phyloP scores from a whole-genome alignment of 164 flowering plant species.

The Magnolia sinica region DNA sequence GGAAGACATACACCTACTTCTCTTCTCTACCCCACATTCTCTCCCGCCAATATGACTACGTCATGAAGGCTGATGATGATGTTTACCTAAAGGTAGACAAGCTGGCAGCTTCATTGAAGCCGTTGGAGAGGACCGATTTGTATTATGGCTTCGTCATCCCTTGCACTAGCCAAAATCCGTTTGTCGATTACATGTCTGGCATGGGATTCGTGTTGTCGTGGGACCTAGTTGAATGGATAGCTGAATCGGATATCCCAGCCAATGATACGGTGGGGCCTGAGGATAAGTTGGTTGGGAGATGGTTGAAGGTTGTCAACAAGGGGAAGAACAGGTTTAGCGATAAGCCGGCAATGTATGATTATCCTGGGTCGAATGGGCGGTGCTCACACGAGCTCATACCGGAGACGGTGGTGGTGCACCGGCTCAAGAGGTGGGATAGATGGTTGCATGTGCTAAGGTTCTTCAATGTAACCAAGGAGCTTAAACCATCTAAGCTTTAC shows the following conservation, averaged over 20 bases:
- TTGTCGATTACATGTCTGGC: constrained; percentile 61
- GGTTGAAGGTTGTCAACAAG: constrained; percentile 49
- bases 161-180: constrained; percentile 50
- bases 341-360: constrained; percentile 65
- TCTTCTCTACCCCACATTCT: constrained; percentile 42
- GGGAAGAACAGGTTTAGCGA: constrained; percentile 38
- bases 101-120: constrained; percentile 31
- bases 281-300: constrained; percentile 53
- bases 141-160: constrained; percentile 67
- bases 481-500: constrained; percentile 37
- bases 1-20: constrained; percentile 66
- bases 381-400: constrained; percentile 61
- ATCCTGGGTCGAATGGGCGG: constrained; percentile 49
- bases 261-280: constrained; percentile 45
- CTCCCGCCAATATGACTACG: constrained; percentile 37
- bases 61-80: constrained; percentile 72
- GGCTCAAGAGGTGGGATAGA: constrained; percentile 56
- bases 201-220: constrained; percentile 65
- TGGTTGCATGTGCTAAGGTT: constrained; percentile 46
- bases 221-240: constrained; percentile 61
- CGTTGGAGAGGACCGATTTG: constrained; percentile 42
- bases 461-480: constrained; percentile 48
- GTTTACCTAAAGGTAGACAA: constrained; percentile 37
- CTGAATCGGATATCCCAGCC: constrained; percentile 34
- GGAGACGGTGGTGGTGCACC: constrained; percentile 57